A percentile compares a stretch with the other conserved stretches of the same genome.
Evolutionary conservation across 768 basidiomycete species (phyloP).

Genomic region (Lactifluus pinguis): DNA sequence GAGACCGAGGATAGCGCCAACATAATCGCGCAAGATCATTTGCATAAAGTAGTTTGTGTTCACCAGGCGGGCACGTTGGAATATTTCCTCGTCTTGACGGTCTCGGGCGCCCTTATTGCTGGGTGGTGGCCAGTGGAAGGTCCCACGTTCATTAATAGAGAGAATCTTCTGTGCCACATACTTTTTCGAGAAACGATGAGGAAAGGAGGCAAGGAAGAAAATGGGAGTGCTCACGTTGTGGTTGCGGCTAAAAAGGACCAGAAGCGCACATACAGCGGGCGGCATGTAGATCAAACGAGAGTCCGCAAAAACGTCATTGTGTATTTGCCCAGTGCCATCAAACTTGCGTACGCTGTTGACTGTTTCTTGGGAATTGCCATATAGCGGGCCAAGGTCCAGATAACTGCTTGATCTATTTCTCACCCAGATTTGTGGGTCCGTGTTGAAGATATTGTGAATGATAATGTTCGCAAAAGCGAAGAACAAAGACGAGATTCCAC

Average conservation of each 20-base stretch:
- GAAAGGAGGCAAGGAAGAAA: background rate
- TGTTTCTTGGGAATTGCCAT: constrained; percentile 45
- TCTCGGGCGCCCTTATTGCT: constrained; percentile 18
- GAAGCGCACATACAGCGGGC: constrained; percentile 56
- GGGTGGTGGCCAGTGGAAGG: constrained; percentile 27
- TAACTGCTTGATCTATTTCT: constrained; percentile 65
- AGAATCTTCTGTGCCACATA: constrained; percentile 60
- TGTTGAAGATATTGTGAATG: constrained; percentile 67
- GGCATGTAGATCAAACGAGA: constrained; percentile 59
- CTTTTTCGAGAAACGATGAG: constrained; percentile 28
- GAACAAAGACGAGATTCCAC: constrained; percentile 63
- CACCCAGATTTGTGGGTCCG: constrained; percentile 35
- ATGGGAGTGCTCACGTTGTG: constrained; percentile 48
- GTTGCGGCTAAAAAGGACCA: constrained; percentile 62
- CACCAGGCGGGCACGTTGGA: constrained; percentile 61
- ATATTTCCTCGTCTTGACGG: constrained; percentile 69
- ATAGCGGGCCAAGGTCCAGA: constrained; percentile 66
- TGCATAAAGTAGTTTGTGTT: constrained; percentile 68
- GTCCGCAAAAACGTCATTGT: constrained; percentile 65
- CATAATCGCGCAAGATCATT: constrained; percentile 62
- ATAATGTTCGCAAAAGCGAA: constrained; percentile 74
- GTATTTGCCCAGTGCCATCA: constrained; percentile 61
- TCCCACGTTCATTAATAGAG: constrained; percentile 56
- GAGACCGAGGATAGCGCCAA: constrained; percentile 64
- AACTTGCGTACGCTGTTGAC: constrained; percentile 44